These are phyloP conservation scores for Aspergillus pseudonomiae DNA, from an alignment of 2,329 filamentous ascomycete species.

Conservation along the genomic window DNA sequence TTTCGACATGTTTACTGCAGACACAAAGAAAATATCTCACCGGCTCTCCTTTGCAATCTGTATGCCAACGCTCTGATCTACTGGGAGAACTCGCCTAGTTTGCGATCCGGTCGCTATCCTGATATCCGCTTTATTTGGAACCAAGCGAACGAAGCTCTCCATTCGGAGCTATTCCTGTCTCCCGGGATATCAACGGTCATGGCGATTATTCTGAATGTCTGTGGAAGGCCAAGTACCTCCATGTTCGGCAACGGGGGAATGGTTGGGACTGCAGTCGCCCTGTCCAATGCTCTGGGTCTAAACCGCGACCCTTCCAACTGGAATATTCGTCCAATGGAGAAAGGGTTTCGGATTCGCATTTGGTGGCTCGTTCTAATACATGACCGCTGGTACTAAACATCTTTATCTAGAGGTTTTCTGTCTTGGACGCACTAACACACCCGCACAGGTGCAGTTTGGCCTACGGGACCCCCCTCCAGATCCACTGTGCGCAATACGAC, in stretches of 20 bases:
- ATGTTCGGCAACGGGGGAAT: slow-evolving; percentile 58
- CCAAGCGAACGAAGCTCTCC: slow-evolving; percentile 56
- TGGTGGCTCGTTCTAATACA: slow-evolving; percentile 62
- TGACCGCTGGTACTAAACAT: slow-evolving; percentile 54
- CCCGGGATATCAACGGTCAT: slow-evolving; percentile 59
- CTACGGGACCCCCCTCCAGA: slow-evolving; percentile 57
- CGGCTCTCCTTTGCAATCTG: slow-evolving; percentile 55
- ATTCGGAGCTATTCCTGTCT: slow-evolving; percentile 57
- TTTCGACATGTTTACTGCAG: slow-evolving; percentile 48
- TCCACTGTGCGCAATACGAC: slow-evolving; percentile 52
- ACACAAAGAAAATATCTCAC: slow-evolving; percentile 52
- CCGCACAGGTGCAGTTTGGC: slow-evolving; percentile 53
- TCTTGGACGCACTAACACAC: background rate
- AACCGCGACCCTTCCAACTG: slow-evolving; percentile 58
- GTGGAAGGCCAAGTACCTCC: slow-evolving; percentile 58
- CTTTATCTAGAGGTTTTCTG: background rate
- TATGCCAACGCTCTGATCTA: slow-evolving; percentile 57
- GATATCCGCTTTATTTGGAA: slow-evolving; percentile 63
- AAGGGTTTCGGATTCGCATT: slow-evolving; percentile 55
- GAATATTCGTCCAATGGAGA: slow-evolving; percentile 57
- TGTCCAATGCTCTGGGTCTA: slow-evolving; percentile 58
- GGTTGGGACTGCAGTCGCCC: slow-evolving; percentile 54
- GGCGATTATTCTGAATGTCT: slow-evolving; percentile 57
- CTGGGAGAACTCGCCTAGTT: slow-evolving; percentile 48
- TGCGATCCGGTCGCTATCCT: slow-evolving; percentile 45